phyloP scores from a whole-genome alignment of 163 green algal genomes.

The Volvox carteri region DNA sequence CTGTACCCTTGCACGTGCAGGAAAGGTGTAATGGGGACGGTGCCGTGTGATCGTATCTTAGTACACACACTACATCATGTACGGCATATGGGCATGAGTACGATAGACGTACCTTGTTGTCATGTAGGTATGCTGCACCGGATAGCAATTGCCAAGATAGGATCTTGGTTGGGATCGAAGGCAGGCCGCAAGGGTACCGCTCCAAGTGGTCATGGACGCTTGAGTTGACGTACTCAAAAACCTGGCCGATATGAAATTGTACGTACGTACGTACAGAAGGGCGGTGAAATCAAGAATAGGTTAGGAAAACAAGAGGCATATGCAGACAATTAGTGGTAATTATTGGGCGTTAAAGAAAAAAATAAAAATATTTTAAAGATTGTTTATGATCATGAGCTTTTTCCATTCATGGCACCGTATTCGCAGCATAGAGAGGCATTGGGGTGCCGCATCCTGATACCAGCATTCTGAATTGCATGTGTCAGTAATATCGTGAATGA shows the following conservation, averaged over 20 bases:
- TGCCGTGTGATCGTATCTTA: not conserved
- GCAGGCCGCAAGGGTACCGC: not conserved
- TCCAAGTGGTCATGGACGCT: not conserved
- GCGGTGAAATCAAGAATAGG: not conserved
- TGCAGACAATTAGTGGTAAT: not conserved
- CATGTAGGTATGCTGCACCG: constrained; percentile 15
- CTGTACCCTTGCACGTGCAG: not conserved
- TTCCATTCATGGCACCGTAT: too few relatives aligned
- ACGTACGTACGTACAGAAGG: not conserved
- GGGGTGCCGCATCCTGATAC: too few relatives aligned
- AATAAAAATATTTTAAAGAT: not conserved
- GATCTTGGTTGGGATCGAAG: not conserved
- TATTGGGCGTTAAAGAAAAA: not conserved
- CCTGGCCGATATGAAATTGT: not conserved
- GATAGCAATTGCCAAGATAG: constrained; percentile 34
- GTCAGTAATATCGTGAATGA: too few relatives aligned
- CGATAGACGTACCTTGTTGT: constrained; percentile 4
- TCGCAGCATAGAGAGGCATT: too few relatives aligned
- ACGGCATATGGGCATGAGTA: not conserved
- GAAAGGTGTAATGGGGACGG: not conserved
- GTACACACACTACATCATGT: not conserved
- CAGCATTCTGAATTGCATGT: too few relatives aligned
- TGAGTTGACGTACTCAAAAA: constrained; percentile 26
- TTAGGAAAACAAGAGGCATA: not conserved
- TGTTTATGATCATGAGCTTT: not conserved